Base-by-base conservation (phyloP, 164 flowering plant genomes). In the Magnolia officinalis region DNA sequence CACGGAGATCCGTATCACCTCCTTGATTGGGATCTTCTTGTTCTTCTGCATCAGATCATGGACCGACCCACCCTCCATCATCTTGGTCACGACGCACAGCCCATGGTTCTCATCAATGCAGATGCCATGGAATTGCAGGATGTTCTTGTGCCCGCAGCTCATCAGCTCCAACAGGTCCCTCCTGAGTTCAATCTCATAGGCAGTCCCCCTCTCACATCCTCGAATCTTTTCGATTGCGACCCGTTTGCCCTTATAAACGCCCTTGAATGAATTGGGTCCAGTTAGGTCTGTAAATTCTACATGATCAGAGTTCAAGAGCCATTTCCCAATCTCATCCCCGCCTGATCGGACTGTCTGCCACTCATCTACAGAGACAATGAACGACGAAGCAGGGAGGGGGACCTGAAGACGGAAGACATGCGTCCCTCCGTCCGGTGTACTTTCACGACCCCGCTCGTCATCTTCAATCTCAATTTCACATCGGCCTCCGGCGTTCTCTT, bases 61-160 rank as follows among this genome's bases (percentile, higher is more conserved):
- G 55, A 94, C 89, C 14, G 94, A 86, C 31, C 98, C 99, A 69
- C 98, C 96, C 75, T 96, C 99, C 96, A 91, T 93, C 70, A 89
- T 72, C 86, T 90, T 93, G 20, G 94, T 88, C 81, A 93, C 89
- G 1, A 93, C 87, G 65, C 99, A 96, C 73, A 96, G 79, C 52
- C 99, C 98, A 49, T 96, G 96, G 80, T 73, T 86, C 59, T 93
- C 98, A 70, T 93, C 92, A 6, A 96, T 74, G 70, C 90, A 92
- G 67, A 92, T 86, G 14, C 99, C 99, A 74, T 84, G 77, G 77
- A 93, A 96, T 72, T 87, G 95, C 55, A 90, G 74, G 74, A 96
- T 79, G 76, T 90, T 91, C 83, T 79, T 91, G 70, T 94, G 96
- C 81, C 99, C 96, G 82, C 96, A 92, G 2, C 90, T 90, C 99